Evolutionary conservation across 2,329 filamentous ascomycete species (phyloP).

Genomic region (Nigrospora sphaerica): DNA sequence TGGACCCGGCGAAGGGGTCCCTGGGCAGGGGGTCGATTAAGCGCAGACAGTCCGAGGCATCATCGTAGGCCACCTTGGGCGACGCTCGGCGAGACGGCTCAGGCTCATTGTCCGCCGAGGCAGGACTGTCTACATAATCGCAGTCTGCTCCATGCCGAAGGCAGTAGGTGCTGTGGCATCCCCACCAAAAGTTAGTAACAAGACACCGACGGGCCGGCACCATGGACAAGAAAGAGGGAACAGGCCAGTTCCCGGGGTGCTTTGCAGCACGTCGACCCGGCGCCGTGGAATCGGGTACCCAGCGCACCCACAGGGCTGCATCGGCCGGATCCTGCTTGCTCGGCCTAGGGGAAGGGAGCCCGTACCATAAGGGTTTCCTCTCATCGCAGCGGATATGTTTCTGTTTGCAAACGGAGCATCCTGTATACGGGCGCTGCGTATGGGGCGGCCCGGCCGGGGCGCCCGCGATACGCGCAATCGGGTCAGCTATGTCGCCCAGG

Average conservation of each 20-base stretch:
- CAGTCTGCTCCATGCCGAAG: constrained; percentile 37
- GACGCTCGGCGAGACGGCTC: not conserved
- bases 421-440: constrained; percentile 10
- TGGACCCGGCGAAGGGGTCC: constrained; percentile 20
- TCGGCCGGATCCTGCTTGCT: too few relatives aligned
- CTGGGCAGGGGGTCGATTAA: constrained; percentile 14
- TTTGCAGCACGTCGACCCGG: too few relatives aligned
- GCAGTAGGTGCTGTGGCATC: constrained; percentile 30
- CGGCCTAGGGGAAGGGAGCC: constrained; percentile 1
- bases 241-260: too few relatives aligned
- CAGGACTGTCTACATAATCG: constrained; percentile 17
- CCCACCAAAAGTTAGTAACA: too few relatives aligned
- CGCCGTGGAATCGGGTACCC: too few relatives aligned
- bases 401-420: constrained; percentile 28
- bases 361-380: constrained; percentile 36
- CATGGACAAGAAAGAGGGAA: too few relatives aligned
- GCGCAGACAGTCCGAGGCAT: constrained; percentile 2
- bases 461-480: not conserved
- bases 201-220: too few relatives aligned
- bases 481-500: not conserved
- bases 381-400: constrained; percentile 40
- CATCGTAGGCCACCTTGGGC: not conserved
- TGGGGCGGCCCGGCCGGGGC: not conserved
- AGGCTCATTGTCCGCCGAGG: not conserved
- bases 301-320: too few relatives aligned